Percentiles rank a stretch among this genome's conserved stretches.
These are phyloP conservation scores for Mollisiaceae sp. DNA, from an alignment of 2,329 filamentous ascomycete species.

Conservation along the genomic window DNA sequence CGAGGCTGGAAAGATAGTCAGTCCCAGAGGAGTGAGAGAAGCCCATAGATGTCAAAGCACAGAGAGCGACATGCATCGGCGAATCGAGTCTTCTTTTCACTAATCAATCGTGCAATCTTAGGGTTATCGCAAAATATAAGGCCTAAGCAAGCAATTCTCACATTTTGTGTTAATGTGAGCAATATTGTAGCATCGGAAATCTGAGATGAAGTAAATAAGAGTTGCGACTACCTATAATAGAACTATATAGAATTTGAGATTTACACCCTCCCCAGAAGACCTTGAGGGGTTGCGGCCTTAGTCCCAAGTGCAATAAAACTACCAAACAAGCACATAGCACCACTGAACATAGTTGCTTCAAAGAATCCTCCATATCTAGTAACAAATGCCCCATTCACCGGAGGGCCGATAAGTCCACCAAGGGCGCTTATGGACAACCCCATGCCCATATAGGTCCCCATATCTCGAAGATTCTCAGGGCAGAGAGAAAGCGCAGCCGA, in stretches of 20 bases:
- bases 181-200: too few relatives aligned
- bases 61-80: too few relatives aligned
- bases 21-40: too few relatives aligned
- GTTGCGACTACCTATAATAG: too few relatives aligned
- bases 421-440: conserved; percentile 51
- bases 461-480: neutral
- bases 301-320: conserved; percentile 44
- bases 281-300: conserved; percentile 45
- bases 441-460: conserved; percentile 59
- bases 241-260: neutral
- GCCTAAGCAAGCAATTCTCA: too few relatives aligned
- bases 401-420: conserved; percentile 54
- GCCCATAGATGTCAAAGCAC: too few relatives aligned
- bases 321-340: conserved; percentile 43
- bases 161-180: too few relatives aligned
- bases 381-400: conserved; percentile 52
- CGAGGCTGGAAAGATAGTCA: too few relatives aligned
- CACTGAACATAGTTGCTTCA: conserved; percentile 46
- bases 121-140: too few relatives aligned
- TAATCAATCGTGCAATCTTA: too few relatives aligned
- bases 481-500: conserved; percentile 46
- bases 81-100: too few relatives aligned
- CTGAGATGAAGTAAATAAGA: too few relatives aligned
- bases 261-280: neutral
- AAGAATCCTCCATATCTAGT: conserved; percentile 47